These are phyloP conservation scores for Ascochyta koolunga DNA, from an alignment of 2,329 filamentous ascomycete species.

Conservation along the genomic window DNA sequence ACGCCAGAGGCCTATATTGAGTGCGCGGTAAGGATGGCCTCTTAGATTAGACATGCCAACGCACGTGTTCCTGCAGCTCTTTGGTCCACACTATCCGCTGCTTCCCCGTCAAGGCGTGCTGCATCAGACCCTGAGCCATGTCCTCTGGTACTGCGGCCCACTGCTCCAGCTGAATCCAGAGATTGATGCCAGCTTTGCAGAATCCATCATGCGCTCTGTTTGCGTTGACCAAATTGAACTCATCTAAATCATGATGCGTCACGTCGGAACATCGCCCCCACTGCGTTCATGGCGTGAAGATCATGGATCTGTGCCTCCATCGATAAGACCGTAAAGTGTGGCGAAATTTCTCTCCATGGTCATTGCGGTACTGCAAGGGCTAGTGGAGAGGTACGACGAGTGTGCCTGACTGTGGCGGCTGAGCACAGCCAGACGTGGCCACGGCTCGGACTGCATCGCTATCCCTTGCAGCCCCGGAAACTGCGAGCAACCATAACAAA, in stretches of 20 bases:
- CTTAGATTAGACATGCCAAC: background rate
- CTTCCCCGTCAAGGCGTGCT: constrained; percentile 2
- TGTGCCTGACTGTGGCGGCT: background rate
- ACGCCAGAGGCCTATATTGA: background rate
- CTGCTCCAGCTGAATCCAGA: constrained; percentile 4
- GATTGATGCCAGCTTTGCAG: constrained; percentile 13
- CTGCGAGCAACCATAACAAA: background rate
- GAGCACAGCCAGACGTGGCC: background rate
- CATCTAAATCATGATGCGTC: constrained; percentile 2
- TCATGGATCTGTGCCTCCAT: background rate
- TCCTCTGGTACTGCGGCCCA: background rate
- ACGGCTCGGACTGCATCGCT: background rate
- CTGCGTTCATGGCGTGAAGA: background rate
- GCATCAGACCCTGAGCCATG: constrained; percentile 12
- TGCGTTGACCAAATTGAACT: background rate
- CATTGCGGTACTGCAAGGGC: background rate
- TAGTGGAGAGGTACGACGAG: background rate
- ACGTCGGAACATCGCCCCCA: constrained; percentile 3
- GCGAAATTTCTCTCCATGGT: background rate
- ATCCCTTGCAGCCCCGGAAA: background rate
- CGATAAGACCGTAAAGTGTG: background rate
- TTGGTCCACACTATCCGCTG: background rate
- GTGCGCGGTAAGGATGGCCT: background rate
- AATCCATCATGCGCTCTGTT: constrained; percentile 3
- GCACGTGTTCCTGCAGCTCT: constrained; percentile 7